Evolutionary conservation across 192 early-diverging fungal genomes (phyloP), one percentile per base, ranked within the genome.

Genomic region (Paraglomus brasilianum): DNA sequence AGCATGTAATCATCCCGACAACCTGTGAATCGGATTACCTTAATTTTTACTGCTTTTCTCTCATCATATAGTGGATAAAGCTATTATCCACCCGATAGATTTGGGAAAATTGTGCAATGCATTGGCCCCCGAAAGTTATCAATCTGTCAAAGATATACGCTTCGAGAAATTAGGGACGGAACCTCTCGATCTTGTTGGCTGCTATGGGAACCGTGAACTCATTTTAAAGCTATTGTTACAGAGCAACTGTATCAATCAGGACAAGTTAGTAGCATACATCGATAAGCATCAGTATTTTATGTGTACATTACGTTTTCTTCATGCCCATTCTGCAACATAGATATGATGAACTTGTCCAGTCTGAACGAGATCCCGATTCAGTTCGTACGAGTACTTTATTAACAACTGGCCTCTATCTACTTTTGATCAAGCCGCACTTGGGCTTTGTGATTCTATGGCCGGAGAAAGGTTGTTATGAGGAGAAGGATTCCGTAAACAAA

Each of bases 401-500:
- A 2, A 57, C 14, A 5, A 39, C 55, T 10, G 55, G 55, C 14
- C 30, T 57, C 2, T 57, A 57, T 57, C 55, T 57, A 38, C 40
- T 38, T 39, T 39, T 38, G 5, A 24, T 38, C n/a, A 57, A 57
- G 5, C 55, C 55, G 14, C 13, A 14, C 5, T 57, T 24, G 5
- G 55, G 55, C n/a, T 24, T 72, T 38, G 65, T 72, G 2, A 57
- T 72, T 55, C 63, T 67, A 45, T 72, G 71, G 67, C 21, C 39
- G 36, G 67, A 69, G 45, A 15, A 1, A 7, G 67, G 55, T 8
- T 69, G 67, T 57, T 72, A 66, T 68, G 71, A 64, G 24, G 55
- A 65, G 13, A 67, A 67, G 40, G 71, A 22, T 8, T 56, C 71
- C 38, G 42, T 51, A 1, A 22, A 68, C 24, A 24, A 17, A 38